phyloP scores from a whole-genome alignment of 2,329 filamentous ascomycete genomes.

The Bipolaris gigantea region DNA sequence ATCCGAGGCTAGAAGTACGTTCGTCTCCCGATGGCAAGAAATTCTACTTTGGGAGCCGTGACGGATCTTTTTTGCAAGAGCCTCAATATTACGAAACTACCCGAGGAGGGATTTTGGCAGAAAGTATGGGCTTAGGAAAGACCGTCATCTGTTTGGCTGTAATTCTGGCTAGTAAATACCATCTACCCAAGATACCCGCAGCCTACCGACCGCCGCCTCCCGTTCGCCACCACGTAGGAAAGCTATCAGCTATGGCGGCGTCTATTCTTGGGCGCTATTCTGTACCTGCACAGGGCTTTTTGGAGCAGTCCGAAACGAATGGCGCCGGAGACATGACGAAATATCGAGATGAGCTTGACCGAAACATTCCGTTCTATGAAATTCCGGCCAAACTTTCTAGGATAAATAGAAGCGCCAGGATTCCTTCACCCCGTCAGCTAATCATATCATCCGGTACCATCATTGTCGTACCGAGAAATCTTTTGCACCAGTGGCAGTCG shows the following conservation, averaged over 20 bases:
- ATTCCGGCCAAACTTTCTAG: slow-evolving; percentile 46
- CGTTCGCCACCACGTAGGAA: slow-evolving; percentile 57
- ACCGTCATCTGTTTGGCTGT: slow-evolving; percentile 77
- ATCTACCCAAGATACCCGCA: slow-evolving; percentile 67
- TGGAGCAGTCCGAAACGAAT: slow-evolving; percentile 54
- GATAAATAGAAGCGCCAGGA: slow-evolving; percentile 47
- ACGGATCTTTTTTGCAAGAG: slow-evolving; percentile 64
- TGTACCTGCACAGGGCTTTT: slow-evolving; percentile 69
- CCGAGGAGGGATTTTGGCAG: slow-evolving; percentile 75
- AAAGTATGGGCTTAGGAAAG: slow-evolving; percentile 80
- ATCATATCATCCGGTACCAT: slow-evolving; percentile 71
- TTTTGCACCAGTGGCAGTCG: slow-evolving; percentile 79
- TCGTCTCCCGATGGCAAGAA: slow-evolving; percentile 61
- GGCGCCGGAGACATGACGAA: slow-evolving; percentile 38
- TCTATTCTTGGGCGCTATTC: slow-evolving; percentile 66
- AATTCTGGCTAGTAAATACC: slow-evolving; percentile 73
- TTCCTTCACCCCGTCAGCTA: slow-evolving; percentile 54
- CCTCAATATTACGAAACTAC: slow-evolving; percentile 73
- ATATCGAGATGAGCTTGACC: slow-evolving; percentile 32
- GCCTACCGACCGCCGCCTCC: slow-evolving; percentile 55
- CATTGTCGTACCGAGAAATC: slow-evolving; percentile 79
- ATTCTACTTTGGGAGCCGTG: slow-evolving; percentile 73
- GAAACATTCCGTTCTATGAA: slow-evolving; percentile 46
- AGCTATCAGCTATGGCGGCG: slow-evolving; percentile 75
- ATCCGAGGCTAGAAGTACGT: slow-evolving; percentile 69